These are phyloP conservation scores for Gaeumannomyces tritici DNA, from an alignment of 2,329 filamentous ascomycete species.

Conservation along the genomic window DNA sequence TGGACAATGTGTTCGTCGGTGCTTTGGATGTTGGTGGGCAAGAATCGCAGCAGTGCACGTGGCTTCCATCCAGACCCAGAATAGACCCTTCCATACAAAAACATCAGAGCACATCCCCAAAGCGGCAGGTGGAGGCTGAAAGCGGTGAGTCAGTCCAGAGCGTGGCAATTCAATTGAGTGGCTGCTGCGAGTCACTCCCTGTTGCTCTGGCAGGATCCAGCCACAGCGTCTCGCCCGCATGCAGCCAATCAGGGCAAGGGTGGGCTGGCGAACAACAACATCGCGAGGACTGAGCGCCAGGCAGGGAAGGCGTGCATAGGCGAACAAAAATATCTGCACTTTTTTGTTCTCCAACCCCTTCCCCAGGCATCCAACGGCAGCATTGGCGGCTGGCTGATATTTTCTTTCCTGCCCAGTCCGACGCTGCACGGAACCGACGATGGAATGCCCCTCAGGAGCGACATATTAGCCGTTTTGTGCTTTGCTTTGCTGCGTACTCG, in stretches of 20 bases:
- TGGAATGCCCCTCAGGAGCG: not conserved
- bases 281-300: constrained; percentile 17
- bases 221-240: constrained; percentile 8
- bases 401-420: not conserved
- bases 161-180: not conserved
- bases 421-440: not conserved
- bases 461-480: not conserved
- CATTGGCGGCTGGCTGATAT: not conserved
- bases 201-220: constrained; percentile 25
- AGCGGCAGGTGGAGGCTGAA: constrained; percentile 1
- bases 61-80: not conserved
- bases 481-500: not conserved
- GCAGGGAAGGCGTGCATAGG: constrained; percentile 2
- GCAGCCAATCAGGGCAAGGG: constrained; percentile 24
- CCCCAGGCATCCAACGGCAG: not conserved
- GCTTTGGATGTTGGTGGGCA: not conserved
- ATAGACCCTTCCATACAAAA: not conserved
- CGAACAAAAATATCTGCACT: not conserved
- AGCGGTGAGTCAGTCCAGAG: not conserved
- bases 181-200: constrained; percentile 11
- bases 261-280: constrained; percentile 26
- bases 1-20: not conserved
- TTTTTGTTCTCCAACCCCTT: not conserved
- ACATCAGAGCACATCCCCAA: not conserved
- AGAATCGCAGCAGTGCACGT: not conserved